Percentiles rank a stretch among this genome's conserved stretches.
phyloP scores from a whole-genome alignment of 2,329 filamentous ascomycete genomes.

The Raffaelea deltoideospora region DNA sequence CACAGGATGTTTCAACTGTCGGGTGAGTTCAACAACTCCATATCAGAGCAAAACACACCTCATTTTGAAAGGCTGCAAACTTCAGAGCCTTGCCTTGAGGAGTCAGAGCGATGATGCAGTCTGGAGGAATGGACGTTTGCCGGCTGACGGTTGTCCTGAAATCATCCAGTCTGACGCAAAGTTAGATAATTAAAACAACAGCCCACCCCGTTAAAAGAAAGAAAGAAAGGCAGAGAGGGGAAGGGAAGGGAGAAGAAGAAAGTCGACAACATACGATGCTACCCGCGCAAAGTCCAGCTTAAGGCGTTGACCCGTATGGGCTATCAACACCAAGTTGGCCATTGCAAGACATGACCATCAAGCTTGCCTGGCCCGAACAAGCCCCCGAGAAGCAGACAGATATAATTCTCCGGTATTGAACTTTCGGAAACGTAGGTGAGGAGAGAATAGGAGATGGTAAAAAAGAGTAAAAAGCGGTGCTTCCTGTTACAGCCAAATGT shows the following conservation, averaged over 20 bases:
- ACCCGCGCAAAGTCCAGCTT: slow-evolving; percentile 63
- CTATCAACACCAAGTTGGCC: slow-evolving; percentile 81
- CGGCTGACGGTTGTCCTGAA: slow-evolving; percentile 68
- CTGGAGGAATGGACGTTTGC: slow-evolving; percentile 55
- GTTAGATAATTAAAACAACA: background rate
- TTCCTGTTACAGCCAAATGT: too few relatives aligned
- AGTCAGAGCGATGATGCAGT: slow-evolving; percentile 79
- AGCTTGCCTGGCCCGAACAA: slow-evolving; percentile 1
- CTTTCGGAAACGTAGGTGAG: too few relatives aligned
- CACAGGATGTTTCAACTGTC: too few relatives aligned
- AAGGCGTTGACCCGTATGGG: slow-evolving; percentile 81
- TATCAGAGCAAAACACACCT: slow-evolving; percentile 53
- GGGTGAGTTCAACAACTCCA: too few relatives aligned
- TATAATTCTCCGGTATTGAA: too few relatives aligned
- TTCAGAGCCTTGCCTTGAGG: slow-evolving; percentile 72
- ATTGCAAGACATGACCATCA: slow-evolving; percentile 44
- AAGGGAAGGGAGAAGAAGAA: too few relatives aligned
- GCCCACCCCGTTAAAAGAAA: too few relatives aligned
- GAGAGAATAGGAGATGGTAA: too few relatives aligned
- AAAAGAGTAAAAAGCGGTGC: too few relatives aligned
- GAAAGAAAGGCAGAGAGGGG: too few relatives aligned
- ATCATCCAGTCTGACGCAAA: slow-evolving; percentile 55
- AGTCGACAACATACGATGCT: slow-evolving; percentile 42
- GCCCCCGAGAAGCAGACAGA: too few relatives aligned
- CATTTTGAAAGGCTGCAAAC: slow-evolving; percentile 60